Evolutionary conservation across 305 asterid species (phyloP).

Genomic region (Solanum aculeatissimum): DNA sequence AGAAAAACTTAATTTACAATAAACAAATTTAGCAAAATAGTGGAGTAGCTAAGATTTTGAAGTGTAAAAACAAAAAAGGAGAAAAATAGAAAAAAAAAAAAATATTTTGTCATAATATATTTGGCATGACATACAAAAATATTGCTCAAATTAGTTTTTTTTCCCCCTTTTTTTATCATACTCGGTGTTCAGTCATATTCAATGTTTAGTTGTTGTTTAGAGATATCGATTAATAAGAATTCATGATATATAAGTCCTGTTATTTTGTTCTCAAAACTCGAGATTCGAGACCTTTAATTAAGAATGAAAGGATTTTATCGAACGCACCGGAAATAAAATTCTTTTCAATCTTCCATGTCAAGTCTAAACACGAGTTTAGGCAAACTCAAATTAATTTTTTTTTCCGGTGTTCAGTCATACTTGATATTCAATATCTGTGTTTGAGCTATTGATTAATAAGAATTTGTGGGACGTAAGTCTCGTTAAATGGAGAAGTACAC

Average conservation of each 20-base stretch:
- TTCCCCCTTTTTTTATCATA: accelerated
- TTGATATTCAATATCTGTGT: too few relatives aligned
- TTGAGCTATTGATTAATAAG: neutral
- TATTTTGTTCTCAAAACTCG: neutral
- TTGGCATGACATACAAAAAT: neutral
- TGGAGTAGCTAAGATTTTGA: neutral
- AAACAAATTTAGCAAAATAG: neutral
- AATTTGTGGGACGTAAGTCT: neutral
- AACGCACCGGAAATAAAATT: too few relatives aligned
- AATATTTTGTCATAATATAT: neutral
- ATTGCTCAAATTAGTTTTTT: neutral
- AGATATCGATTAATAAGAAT: neutral
- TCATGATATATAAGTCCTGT: neutral
- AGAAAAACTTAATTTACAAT: neutral
- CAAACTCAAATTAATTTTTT: too few relatives aligned
- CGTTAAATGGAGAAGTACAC: too few relatives aligned
- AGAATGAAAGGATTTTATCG: neutral
- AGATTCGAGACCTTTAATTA: neutral
- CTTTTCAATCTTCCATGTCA: too few relatives aligned
- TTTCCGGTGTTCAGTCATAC: too few relatives aligned
- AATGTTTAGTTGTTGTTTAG: neutral
- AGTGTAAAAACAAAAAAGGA: neutral
- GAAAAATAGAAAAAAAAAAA: neutral
- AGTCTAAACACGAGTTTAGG: neutral
- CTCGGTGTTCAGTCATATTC: accelerated